phyloP scores from a whole-genome alignment of 225 moss, liverwort and hornwort genomes.

The Thuidium tamariscinum region DNA sequence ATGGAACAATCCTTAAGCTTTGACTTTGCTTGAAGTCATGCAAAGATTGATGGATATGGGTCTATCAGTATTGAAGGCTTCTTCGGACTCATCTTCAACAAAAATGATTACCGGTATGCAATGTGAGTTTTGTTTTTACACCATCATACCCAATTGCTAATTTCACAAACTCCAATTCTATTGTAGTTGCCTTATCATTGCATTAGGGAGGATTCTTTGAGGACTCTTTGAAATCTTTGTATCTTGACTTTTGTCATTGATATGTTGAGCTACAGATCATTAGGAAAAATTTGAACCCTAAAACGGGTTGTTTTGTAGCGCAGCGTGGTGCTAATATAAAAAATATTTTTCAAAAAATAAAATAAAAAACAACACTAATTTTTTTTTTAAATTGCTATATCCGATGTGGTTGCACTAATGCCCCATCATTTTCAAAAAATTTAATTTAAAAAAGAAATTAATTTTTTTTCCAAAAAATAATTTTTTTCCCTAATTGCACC shows the following conservation, averaged over 20 bases:
- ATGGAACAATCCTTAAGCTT: not conserved
- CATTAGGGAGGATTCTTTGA: not conserved
- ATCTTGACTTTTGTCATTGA: not conserved
- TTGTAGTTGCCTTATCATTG: not conserved
- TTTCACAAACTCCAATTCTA: not conserved
- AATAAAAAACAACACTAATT: no score
- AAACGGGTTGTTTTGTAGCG: no score
- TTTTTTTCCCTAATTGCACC: no score
- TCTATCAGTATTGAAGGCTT: not conserved
- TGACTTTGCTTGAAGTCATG: not conserved
- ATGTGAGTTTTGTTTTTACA: not conserved
- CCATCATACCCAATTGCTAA: not conserved
- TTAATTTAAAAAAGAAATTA: no score
- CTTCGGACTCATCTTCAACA: not conserved
- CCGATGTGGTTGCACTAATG: no score
- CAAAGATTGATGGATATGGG: not conserved
- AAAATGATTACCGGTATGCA: accelerated
- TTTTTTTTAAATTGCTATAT: no score
- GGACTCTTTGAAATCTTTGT: not conserved
- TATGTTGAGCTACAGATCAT: not conserved
- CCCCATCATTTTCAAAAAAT: no score
- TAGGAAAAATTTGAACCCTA: no score
- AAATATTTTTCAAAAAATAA: no score
- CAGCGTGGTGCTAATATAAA: no score
- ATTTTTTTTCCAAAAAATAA: no score